Conservation (phyloP, 306 rosid species). For the Rosa multiflora region DNA sequence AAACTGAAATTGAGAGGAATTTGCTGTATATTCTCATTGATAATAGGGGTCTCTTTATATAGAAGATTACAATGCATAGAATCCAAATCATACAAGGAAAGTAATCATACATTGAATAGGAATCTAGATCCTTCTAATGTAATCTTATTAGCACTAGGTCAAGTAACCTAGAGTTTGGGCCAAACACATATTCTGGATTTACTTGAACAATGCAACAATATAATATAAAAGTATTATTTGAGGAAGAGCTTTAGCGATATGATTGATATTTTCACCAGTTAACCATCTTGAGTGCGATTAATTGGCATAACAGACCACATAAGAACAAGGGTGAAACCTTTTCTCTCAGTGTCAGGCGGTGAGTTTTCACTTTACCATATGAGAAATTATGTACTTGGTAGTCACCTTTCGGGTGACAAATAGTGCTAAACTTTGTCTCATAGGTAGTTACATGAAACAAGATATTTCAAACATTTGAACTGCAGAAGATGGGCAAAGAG, state of each 20-base stretch:
- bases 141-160: too few species aligned
- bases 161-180: too few species aligned
- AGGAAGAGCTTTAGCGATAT: neutral
- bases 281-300: neutral
- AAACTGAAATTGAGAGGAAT: too few species aligned
- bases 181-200: too few species aligned
- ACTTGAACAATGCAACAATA: slow-evolving; percentile 3
- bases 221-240: neutral
- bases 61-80: too few species aligned
- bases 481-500: neutral
- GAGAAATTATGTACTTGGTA: too few species aligned
- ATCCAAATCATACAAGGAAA: too few species aligned
- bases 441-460: neutral
- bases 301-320: neutral
- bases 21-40: too few species aligned
- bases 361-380: neutral
- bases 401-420: neutral
- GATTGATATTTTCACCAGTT: neutral
- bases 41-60: too few species aligned
- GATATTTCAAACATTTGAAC: neutral
- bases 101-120: too few species aligned
- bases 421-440: neutral
- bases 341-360: too few species aligned
- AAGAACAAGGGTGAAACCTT: neutral
- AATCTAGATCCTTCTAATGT: too few species aligned